Evolutionary conservation across 305 asterid species (phyloP).

Genomic region (Fraxinus ornus): DNA sequence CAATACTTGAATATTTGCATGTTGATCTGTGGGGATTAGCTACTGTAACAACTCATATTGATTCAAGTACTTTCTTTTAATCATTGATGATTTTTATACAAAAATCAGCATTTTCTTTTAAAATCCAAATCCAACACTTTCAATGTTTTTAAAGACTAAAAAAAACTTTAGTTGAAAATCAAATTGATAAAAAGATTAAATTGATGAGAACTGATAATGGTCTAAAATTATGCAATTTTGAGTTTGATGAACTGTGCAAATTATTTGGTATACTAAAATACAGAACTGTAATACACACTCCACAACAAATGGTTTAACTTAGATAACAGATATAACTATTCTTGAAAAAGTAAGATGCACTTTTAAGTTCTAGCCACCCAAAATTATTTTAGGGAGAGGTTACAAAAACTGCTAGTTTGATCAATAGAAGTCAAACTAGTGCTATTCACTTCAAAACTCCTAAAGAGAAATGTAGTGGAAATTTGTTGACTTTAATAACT

Average conservation of each 20-base stretch:
- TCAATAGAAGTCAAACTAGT: background rate
- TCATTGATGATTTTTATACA: background rate
- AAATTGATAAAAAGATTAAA: background rate
- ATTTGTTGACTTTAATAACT: background rate
- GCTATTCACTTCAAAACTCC: background rate
- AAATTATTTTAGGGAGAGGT: background rate
- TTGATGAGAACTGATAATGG: background rate
- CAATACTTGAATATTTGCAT: background rate
- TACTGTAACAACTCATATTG: background rate
- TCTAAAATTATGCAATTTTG: background rate
- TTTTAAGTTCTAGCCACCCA: background rate
- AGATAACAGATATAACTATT: background rate
- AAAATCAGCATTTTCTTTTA: background rate
- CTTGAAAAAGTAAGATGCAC: background rate
- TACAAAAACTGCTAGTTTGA: background rate
- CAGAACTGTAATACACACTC: background rate
- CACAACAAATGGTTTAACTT: background rate
- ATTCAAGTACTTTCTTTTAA: background rate
- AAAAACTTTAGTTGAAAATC: background rate
- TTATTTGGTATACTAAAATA: no score
- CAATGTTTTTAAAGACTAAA: background rate
- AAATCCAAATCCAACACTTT: background rate
- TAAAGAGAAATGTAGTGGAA: background rate
- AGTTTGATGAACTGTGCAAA: background rate
- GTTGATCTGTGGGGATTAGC: background rate